These are phyloP conservation scores for Trapa incisa DNA, from an alignment of 345 rosid genomes.

Conservation along the genomic window DNA sequence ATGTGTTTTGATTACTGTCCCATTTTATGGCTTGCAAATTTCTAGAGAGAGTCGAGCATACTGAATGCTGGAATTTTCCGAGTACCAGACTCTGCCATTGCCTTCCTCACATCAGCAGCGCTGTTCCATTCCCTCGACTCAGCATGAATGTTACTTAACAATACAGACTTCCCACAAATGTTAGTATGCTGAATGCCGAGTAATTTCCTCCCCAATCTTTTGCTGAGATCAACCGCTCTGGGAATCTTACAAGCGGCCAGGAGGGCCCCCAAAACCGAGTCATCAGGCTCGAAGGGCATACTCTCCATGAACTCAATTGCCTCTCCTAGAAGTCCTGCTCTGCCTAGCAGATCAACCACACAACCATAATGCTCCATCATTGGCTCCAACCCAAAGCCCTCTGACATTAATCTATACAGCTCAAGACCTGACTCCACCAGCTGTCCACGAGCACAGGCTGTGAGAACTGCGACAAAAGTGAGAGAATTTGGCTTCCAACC, in stretches of 20 bases:
- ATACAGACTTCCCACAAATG: slow-evolving; percentile 40
- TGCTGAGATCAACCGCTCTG: slow-evolving; percentile 36
- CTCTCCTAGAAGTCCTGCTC: slow-evolving; percentile 50
- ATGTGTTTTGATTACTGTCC: too few species aligned
- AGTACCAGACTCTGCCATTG: slow-evolving; percentile 32
- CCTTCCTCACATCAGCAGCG: slow-evolving; percentile 41
- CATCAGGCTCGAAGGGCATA: slow-evolving; percentile 56
- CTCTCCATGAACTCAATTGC: slow-evolving; percentile 34
- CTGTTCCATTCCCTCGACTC: slow-evolving; percentile 32
- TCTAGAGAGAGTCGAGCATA: slow-evolving; percentile 13
- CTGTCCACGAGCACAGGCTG: slow-evolving; percentile 52
- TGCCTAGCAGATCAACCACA: slow-evolving; percentile 65
- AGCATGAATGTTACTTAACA: slow-evolving; percentile 38
- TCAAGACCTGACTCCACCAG: slow-evolving; percentile 35
- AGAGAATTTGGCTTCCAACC: slow-evolving; percentile 38
- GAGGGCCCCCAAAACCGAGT: slow-evolving; percentile 54
- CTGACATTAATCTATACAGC: slow-evolving; percentile 27
- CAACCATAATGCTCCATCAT: slow-evolving; percentile 66
- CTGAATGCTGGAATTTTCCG: slow-evolving; percentile 44
- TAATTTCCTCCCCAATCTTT: slow-evolving; percentile 34
- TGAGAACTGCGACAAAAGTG: slow-evolving; percentile 48
- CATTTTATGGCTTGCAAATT: neutral
- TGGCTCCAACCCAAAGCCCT: slow-evolving; percentile 32
- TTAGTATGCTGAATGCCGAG: slow-evolving; percentile 33
- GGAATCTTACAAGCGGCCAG: slow-evolving; percentile 64